A percentile compares a stretch with the other conserved stretches of the same genome.
Evolutionary conservation across 2,329 filamentous ascomycete genomes (phyloP).

Genomic region (Sporothrix euskadiensis): DNA sequence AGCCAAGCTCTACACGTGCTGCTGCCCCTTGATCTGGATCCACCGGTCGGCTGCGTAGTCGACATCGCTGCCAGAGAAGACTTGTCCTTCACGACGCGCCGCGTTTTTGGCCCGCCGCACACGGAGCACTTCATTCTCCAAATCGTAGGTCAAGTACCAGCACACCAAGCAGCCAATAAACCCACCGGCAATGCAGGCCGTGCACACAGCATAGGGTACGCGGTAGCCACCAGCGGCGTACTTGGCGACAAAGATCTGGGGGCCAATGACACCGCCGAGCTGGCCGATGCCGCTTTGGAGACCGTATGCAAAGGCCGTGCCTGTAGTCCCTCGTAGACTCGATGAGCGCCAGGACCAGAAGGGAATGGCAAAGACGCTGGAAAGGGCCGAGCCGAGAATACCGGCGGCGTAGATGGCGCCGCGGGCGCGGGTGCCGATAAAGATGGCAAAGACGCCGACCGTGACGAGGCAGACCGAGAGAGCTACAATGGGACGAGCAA

Average conservation of each 20-base stretch:
- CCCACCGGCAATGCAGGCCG: constrained; percentile 26
- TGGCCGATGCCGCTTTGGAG: constrained; percentile 29
- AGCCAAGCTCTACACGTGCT: neutral
- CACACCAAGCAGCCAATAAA: constrained; percentile 25
- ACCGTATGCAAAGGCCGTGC: constrained; percentile 27
- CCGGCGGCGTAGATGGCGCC: constrained; percentile 20
- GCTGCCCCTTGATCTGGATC: neutral
- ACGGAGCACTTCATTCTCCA: constrained; percentile 25
- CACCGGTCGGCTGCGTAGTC: constrained; percentile 18
- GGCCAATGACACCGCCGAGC: constrained; percentile 27
- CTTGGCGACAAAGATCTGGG: constrained; percentile 25
- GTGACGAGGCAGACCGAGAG: constrained; percentile 20
- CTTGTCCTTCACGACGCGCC: neutral
- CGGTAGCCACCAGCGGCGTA: constrained; percentile 25
- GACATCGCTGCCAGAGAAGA: constrained; percentile 23
- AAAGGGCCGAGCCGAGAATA: constrained; percentile 2
- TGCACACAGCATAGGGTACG: constrained; percentile 27
- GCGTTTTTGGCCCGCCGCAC: constrained; percentile 20
- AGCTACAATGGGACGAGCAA: constrained; percentile 23
- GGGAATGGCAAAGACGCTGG: constrained; percentile 26
- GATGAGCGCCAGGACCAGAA: constrained; percentile 30
- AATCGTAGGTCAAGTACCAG: constrained; percentile 26
- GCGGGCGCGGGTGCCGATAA: constrained; percentile 19
- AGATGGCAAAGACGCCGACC: constrained; percentile 29
- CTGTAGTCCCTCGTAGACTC: constrained; percentile 25